phyloP scores from a whole-genome alignment of 2,329 filamentous ascomycete genomes.

The Paecilomyces variotii region DNA sequence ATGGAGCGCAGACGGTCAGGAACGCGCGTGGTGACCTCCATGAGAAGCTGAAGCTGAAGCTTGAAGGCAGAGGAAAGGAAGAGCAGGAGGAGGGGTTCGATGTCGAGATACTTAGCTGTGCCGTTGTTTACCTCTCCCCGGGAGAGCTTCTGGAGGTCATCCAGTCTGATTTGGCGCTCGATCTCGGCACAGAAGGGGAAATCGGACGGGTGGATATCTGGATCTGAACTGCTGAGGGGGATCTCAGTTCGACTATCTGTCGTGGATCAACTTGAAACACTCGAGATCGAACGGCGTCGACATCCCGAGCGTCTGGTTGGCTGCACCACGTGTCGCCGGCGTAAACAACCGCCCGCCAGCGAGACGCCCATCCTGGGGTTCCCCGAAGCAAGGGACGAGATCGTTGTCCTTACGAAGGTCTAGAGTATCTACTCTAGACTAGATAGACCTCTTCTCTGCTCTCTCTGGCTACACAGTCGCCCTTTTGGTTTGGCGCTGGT shows the following conservation, averaged over 20 bases:
- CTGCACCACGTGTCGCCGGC: background rate
- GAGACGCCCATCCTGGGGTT: background rate
- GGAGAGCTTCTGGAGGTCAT: background rate
- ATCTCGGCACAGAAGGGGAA: background rate
- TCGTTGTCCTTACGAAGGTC: background rate
- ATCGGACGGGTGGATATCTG: background rate
- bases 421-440: background rate
- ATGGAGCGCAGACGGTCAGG: background rate
- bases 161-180: background rate
- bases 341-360: background rate
- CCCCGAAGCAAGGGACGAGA: background rate
- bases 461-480: background rate
- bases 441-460: background rate
- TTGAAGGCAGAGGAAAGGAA: too few species aligned
- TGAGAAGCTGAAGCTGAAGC: background rate
- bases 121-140: background rate
- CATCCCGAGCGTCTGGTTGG: constrained; percentile 2
- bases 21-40: background rate
- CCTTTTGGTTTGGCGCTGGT: background rate
- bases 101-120: background rate
- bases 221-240: background rate
- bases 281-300: background rate
- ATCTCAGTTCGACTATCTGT: background rate
- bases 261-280: background rate
- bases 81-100: background rate